Conservation (phyloP, 2,329 filamentous ascomycete species). For the Hypoxylon sp. region DNA sequence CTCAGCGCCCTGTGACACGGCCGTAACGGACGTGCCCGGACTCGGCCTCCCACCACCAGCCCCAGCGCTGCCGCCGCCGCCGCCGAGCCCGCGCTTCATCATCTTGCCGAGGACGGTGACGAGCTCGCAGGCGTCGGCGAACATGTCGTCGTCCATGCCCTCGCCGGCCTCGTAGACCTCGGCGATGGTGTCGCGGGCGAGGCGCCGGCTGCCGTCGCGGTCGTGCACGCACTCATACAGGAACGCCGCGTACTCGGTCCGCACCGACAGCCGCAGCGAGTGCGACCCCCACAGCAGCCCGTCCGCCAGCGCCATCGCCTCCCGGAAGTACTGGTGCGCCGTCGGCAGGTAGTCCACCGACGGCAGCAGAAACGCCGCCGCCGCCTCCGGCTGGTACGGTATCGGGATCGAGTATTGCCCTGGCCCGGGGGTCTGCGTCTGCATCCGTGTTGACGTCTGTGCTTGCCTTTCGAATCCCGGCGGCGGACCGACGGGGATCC, state of each 20-base stretch:
- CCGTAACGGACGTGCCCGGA: slow-evolving; percentile 11
- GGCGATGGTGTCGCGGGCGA: slow-evolving; percentile 84
- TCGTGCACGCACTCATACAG: slow-evolving; percentile 93
- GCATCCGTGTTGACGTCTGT: not conserved
- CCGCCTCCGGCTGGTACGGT: slow-evolving; percentile 47
- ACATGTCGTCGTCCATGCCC: slow-evolving; percentile 95
- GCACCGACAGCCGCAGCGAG: slow-evolving; percentile 86
- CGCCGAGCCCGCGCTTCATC: slow-evolving; percentile 75
- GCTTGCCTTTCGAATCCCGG: slow-evolving; percentile 58
- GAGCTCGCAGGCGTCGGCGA: slow-evolving; percentile 87
- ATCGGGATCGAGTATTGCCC: not conserved
- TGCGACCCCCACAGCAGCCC: slow-evolving; percentile 84
- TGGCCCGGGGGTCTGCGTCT: too few species aligned
- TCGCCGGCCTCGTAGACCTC: slow-evolving; percentile 92
- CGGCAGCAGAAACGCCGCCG: slow-evolving; percentile 80
- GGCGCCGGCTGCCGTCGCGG: slow-evolving; percentile 72
- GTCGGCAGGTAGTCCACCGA: slow-evolving; percentile 81
- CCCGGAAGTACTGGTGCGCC: slow-evolving; percentile 81
- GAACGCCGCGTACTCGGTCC: slow-evolving; percentile 92
- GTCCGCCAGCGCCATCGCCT: slow-evolving; percentile 78
- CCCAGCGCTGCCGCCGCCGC: slow-evolving; percentile 1
- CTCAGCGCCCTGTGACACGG: slow-evolving; percentile 17
- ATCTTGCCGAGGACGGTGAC: slow-evolving; percentile 87
- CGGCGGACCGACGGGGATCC: slow-evolving; percentile 65
- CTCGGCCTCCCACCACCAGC: slow-evolving; percentile 22